Base-by-base conservation (phyloP, 768 basidiomycete species). In the Pleurotus djamor region DNA sequence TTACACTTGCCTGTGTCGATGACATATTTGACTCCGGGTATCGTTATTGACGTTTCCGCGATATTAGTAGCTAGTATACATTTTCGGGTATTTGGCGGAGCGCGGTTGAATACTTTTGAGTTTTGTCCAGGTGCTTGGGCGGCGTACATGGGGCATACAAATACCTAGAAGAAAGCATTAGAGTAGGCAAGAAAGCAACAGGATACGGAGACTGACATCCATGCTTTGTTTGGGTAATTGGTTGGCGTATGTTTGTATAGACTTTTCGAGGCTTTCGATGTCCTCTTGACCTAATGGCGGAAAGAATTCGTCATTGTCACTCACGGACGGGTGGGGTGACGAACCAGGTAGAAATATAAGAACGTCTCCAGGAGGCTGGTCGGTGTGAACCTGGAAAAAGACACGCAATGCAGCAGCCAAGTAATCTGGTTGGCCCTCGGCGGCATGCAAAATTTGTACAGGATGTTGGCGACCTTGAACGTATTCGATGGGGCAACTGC, bases 1-100 rank as follows among this genome's bases (percentile, higher is more conserved):
- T 98, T 99, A 68, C 90, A 92, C 71, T 95, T 90, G 1, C 97
- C 97, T 0, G 94, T 91, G 73, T 99, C 97, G 41, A 99, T 92
- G 5, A 99, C 96, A 71, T 92, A 98, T 66, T 85, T 89, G 59
- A 99, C 88, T 0, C 95, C 95, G 3, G 96, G 94, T 68, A 99
- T 97, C 12, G 97, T 98, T 69, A 99, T 94, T 10, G 91, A 93
- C 0, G 97, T 98, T 73, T 99, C 97, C 9, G 97, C 97, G 60
- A 99, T 96, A 72, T 98, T 99, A 14, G 97, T 99, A 1, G 97
- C 90, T 41, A 99, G 79, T 62, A 99, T 94, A 73, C 95, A 91
- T 73, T 98, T 96, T 59, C 97, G 85, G 1, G 83, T 84, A 55
- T 85, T 81, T 1, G 83, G 68, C 12, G 89, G 85, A 0, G 91